A percentile compares a stretch with the other conserved stretches of the same genome.
Evolutionary conservation across 2,329 filamentous ascomycete species (phyloP).

Genomic region (Penicillium psychrosexuale): DNA sequence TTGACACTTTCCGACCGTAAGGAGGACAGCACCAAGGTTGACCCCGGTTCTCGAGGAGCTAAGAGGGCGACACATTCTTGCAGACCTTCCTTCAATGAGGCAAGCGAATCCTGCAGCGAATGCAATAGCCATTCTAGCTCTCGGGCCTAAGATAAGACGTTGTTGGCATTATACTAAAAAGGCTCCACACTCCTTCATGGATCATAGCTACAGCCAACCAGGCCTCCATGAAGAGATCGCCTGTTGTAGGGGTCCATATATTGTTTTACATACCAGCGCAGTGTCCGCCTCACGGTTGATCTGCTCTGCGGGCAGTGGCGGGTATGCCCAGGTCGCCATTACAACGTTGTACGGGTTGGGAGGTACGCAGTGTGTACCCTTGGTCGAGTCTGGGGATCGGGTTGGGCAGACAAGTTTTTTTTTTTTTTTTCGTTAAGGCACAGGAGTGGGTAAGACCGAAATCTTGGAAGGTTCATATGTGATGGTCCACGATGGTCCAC

Average conservation of each 20-base stretch:
- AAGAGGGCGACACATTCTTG: constrained; percentile 87
- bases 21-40: constrained; percentile 85
- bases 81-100: constrained; percentile 65
- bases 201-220: neutral
- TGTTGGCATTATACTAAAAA: constrained; percentile 14
- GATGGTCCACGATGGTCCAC: constrained; percentile 25
- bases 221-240: neutral
- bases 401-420: neutral
- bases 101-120: constrained; percentile 60
- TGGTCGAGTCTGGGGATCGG: neutral
- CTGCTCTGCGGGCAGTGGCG: constrained; percentile 52
- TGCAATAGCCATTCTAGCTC: constrained; percentile 64
- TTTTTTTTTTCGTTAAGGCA: neutral
- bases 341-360: neutral
- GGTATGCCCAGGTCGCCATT: constrained; percentile 63
- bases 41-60: constrained; percentile 77
- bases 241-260: constrained; percentile 2
- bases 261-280: constrained; percentile 46
- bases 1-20: constrained; percentile 86
- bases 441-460: constrained; percentile 15
- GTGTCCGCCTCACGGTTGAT: constrained; percentile 53
- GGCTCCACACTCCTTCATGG: constrained; percentile 4
- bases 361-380: neutral
- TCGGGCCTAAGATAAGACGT: constrained; percentile 40
- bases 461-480: constrained; percentile 7